Evolutionary conservation across 2,329 filamentous ascomycete genomes (phyloP).

Genomic region (Emydomyces testavorans): DNA sequence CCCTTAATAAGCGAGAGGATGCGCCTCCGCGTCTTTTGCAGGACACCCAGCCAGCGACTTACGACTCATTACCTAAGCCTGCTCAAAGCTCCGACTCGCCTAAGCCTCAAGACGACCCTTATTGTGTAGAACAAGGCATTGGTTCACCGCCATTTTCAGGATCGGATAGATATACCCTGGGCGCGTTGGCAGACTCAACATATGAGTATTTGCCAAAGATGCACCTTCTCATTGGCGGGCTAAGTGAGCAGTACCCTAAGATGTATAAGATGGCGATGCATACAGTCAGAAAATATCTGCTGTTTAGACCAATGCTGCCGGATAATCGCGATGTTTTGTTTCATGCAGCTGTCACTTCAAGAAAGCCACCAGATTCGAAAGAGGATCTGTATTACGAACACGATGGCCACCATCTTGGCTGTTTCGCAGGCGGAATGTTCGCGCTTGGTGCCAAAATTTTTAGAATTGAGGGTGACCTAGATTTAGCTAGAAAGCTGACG

Average conservation of each 20-base stretch:
- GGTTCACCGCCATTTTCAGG: constrained; percentile 24
- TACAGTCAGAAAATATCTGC: constrained; percentile 57
- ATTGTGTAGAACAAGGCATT: constrained; percentile 34
- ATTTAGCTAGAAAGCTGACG: constrained; percentile 40
- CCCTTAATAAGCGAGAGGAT: constrained; percentile 2
- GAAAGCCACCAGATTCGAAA: constrained; percentile 25
- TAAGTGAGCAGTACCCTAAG: constrained; percentile 50
- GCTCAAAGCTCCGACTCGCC: constrained; percentile 12
- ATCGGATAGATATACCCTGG: constrained; percentile 38
- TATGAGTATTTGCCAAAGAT: constrained; percentile 53
- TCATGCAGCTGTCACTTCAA: constrained; percentile 47
- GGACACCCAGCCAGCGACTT: constrained; percentile 20
- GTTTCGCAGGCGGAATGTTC: constrained; percentile 48
- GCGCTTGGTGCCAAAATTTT: constrained; percentile 44
- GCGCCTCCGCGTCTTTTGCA: background rate
- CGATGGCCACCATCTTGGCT: constrained; percentile 41
- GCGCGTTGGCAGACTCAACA: constrained; percentile 46
- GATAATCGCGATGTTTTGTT: constrained; percentile 59
- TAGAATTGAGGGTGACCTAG: constrained; percentile 38
- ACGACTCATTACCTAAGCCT: constrained; percentile 6
- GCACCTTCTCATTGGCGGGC: constrained; percentile 65
- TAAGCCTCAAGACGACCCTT: constrained; percentile 15
- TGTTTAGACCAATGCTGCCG: constrained; percentile 66
- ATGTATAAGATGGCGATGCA: constrained; percentile 60
- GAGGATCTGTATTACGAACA: constrained; percentile 27